Percentiles rank a stretch among this genome's conserved stretches.
Evolutionary conservation across 495 filamentous ascomycete species (phyloP).

Genomic region (Rhypophila decipiens): DNA sequence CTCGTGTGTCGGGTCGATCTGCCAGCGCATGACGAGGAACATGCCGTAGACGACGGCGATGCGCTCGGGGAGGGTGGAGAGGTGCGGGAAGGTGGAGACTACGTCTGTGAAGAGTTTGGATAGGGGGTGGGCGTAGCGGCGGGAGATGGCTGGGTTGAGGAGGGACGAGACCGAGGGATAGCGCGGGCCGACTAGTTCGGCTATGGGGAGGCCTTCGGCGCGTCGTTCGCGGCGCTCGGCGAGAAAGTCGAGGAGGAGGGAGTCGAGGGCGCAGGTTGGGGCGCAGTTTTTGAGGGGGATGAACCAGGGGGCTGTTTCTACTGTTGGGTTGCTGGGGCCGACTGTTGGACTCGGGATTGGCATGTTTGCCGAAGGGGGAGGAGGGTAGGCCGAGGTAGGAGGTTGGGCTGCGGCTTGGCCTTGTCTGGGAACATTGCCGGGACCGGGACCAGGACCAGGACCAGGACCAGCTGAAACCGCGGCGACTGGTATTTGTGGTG

Average conservation of each 20-base stretch:
- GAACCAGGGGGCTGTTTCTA: constrained; percentile 9
- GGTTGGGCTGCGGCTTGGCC: neutral
- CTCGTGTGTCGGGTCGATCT: constrained; percentile 63
- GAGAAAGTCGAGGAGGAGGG: constrained; percentile 70
- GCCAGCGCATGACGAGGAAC: constrained; percentile 82
- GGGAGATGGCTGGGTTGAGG: constrained; percentile 56
- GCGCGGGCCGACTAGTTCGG: constrained; percentile 61
- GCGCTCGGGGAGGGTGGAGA: constrained; percentile 64
- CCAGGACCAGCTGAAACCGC: neutral
- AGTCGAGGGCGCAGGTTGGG: constrained; percentile 67
- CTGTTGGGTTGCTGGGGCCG: neutral
- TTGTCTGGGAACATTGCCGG: neutral
- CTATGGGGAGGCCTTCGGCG: constrained; percentile 50
- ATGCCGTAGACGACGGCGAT: constrained; percentile 73
- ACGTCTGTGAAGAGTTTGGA: constrained; percentile 82
- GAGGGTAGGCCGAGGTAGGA: neutral
- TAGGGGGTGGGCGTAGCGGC: constrained; percentile 57
- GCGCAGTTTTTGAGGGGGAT: constrained; percentile 52
- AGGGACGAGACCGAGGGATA: constrained; percentile 73
- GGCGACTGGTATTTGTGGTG: too few relatives aligned
- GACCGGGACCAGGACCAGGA: neutral
- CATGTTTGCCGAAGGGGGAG: neutral
- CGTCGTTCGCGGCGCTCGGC: constrained; percentile 58
- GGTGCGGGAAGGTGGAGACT: constrained; percentile 63
- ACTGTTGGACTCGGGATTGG: neutral